Conservation (phyloP, 768 basidiomycete species). For the Kockovaella imperatae region DNA sequence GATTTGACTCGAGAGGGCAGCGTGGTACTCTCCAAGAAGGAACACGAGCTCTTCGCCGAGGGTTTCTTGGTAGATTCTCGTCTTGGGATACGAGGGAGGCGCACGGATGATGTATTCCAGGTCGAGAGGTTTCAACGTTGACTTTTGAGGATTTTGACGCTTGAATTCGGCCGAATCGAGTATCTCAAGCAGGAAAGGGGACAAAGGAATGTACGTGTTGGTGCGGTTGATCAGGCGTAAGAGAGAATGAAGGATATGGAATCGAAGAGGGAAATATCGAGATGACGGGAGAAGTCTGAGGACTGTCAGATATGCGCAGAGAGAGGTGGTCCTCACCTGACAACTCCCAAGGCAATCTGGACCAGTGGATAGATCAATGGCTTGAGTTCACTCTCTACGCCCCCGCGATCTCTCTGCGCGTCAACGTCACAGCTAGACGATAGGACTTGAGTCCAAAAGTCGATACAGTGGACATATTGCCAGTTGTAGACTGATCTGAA, state of each 20-base stretch:
- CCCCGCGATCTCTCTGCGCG: slow-evolving; percentile 50
- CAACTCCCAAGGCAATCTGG: slow-evolving; percentile 85
- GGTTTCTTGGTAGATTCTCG: slow-evolving; percentile 73
- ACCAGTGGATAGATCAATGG: slow-evolving; percentile 92
- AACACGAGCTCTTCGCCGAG: slow-evolving; percentile 73
- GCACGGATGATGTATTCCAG: slow-evolving; percentile 77
- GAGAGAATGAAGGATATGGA: slow-evolving; percentile 83
- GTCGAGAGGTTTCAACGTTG: slow-evolving; percentile 81
- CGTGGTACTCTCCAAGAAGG: slow-evolving; percentile 68
- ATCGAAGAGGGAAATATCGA: slow-evolving; percentile 88
- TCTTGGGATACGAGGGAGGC: slow-evolving; percentile 80
- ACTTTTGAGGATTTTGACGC: slow-evolving; percentile 63
- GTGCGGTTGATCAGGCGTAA: slow-evolving; percentile 77
- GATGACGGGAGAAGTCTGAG: slow-evolving; percentile 82
- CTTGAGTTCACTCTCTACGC: slow-evolving; percentile 66
- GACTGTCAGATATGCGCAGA: slow-evolving; percentile 4
- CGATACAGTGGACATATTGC: slow-evolving; percentile 92
- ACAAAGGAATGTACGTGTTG: slow-evolving; percentile 74
- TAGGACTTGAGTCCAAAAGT: slow-evolving; percentile 91
- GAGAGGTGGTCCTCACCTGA: slow-evolving; percentile 58
- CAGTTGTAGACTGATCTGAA: slow-evolving; percentile 96
- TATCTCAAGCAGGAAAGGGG: slow-evolving; percentile 79
- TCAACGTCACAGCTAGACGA: slow-evolving; percentile 67
- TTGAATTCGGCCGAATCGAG: slow-evolving; percentile 64
- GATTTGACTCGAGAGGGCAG: slow-evolving; percentile 69